Evolutionary conservation across 306 rosid genomes (phyloP).

Genomic region (Cotoneaster glaucophyllus): DNA sequence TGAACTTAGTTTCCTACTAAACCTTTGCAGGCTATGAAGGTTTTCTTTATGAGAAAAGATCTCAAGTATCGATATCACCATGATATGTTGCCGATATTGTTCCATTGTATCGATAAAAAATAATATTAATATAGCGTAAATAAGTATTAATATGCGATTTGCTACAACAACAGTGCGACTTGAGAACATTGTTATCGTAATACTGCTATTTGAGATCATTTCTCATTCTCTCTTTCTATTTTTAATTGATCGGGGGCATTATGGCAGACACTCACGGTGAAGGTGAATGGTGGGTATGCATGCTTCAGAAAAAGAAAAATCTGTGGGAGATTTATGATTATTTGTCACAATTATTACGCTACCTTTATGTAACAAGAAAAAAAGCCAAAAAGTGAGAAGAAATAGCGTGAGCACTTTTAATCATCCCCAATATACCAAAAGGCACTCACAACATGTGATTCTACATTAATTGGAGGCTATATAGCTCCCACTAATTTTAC

Average conservation of each 20-base stretch:
- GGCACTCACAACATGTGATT: not conserved
- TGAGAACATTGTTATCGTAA: not conserved
- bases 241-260: not conserved
- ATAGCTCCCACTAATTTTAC: constrained; percentile 9
- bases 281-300: constrained; percentile 27
- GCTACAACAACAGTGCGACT: not conserved
- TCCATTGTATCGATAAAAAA: too few species aligned
- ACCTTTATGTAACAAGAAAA: constrained; percentile 19
- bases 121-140: too few species aligned
- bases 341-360: constrained; percentile 23
- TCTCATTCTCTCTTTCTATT: too few species aligned
- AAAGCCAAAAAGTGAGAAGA: constrained; percentile 3
- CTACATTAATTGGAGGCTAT: constrained; percentile 2
- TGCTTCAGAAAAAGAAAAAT: constrained; percentile 22
- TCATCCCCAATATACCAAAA: too few species aligned
- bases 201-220: too few species aligned
- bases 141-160: not conserved
- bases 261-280: not conserved
- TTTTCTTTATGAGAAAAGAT: not conserved
- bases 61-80: not conserved
- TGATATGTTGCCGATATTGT: not conserved
- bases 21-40: not conserved
- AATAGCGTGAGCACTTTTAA: constrained; percentile 8
- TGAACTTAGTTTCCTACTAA: not conserved
- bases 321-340: constrained; percentile 23